Evolutionary conservation across 2,329 filamentous ascomycete species (phyloP).

Genomic region (Talaromyces sp.): DNA sequence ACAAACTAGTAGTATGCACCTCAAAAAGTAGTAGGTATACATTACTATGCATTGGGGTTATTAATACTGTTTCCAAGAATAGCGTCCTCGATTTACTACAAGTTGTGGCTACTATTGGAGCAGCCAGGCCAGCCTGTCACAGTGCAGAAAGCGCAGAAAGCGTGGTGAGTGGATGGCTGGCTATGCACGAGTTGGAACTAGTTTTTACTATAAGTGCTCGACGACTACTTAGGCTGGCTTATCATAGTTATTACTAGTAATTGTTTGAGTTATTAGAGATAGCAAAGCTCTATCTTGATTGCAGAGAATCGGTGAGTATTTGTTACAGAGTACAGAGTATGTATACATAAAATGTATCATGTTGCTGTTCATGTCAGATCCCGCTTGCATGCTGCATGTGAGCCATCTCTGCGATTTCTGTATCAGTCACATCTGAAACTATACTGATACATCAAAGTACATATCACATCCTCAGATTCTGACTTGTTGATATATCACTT

Average conservation of each 20-base stretch:
- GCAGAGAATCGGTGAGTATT: not conserved
- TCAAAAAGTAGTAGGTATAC: not conserved
- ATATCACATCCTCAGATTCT: not conserved
- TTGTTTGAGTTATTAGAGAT: not conserved
- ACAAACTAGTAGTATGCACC: not conserved
- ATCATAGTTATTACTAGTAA: not conserved
- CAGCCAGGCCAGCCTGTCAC: not conserved
- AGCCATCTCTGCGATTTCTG: not conserved
- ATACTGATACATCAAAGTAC: not conserved
- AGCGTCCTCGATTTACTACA: not conserved
- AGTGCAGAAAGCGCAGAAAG: not conserved
- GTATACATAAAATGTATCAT: not conserved
- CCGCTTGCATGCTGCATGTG: not conserved
- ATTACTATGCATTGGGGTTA: not conserved
- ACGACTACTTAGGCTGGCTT: not conserved
- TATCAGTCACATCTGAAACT: constrained; percentile 13
- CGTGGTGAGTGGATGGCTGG: constrained; percentile 1
- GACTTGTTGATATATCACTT: not conserved
- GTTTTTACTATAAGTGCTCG: too few species aligned
- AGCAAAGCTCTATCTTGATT: not conserved
- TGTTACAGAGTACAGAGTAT: not conserved
- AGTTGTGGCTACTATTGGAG: not conserved
- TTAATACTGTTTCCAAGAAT: constrained; percentile 3
- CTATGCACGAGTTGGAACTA: not conserved
- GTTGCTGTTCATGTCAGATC: not conserved